Conservation (phyloP, 139 green algal genomes). For the Closterium sp. region DNA sequence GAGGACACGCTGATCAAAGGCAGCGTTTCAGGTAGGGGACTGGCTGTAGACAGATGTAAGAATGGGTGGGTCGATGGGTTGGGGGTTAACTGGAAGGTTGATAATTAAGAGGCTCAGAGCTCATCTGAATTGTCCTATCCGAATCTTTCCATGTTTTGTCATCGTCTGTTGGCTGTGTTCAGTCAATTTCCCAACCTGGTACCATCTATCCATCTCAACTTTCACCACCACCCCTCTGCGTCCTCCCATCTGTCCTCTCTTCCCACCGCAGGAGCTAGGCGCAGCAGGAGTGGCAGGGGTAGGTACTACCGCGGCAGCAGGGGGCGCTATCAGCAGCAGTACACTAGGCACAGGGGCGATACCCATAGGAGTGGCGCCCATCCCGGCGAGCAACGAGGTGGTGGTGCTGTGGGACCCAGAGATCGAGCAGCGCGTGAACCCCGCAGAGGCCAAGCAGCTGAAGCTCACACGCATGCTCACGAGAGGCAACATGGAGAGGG, state of each 20-base stretch:
- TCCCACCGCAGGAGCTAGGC: not conserved
- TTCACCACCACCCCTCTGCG: not conserved
- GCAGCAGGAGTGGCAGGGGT: not conserved
- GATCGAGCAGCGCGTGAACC: constrained; percentile 74
- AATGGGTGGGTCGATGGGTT: too few relatives aligned
- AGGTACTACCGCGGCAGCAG: not conserved
- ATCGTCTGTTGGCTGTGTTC: too few relatives aligned
- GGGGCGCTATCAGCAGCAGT: not conserved
- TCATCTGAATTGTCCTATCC: too few relatives aligned
- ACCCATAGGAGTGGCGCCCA: constrained; percentile 7
- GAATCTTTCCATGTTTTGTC: too few relatives aligned
- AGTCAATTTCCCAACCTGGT: too few relatives aligned
- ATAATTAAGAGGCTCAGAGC: too few relatives aligned
- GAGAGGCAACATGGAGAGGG: constrained; percentile 62
- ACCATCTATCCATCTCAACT: not conserved
- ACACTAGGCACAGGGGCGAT: not conserved
- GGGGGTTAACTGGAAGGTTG: too few relatives aligned
- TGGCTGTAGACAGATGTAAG: too few relatives aligned
- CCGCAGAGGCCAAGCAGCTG: constrained; percentile 85
- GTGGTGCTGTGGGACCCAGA: constrained; percentile 53
- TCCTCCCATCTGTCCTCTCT: not conserved
- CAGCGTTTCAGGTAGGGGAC: too few relatives aligned
- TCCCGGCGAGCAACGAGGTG: constrained; percentile 42
- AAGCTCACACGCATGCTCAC: constrained; percentile 82
- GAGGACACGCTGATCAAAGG: too few relatives aligned